These are phyloP conservation scores for Plectosphaerella cucumerina DNA, from an alignment of 2,329 filamentous ascomycete genomes.

Conservation along the genomic window DNA sequence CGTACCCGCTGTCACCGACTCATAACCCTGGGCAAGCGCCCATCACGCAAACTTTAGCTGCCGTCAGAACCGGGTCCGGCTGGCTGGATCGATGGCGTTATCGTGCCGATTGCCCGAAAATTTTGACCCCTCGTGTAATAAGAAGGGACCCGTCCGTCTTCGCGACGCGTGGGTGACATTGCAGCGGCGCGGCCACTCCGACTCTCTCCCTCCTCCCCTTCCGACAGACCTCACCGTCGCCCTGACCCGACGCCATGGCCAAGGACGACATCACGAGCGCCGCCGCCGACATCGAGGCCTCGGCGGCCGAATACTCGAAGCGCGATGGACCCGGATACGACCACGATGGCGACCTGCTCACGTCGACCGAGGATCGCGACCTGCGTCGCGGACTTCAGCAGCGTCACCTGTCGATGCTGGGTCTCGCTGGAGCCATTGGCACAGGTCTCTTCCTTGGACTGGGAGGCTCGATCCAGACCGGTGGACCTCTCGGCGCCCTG, in stretches of 20 bases:
- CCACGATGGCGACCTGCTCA: conserved; percentile 40
- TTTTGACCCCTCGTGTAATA: background rate
- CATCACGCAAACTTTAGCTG: background rate
- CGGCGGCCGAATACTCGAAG: background rate
- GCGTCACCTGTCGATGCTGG: conserved; percentile 58
- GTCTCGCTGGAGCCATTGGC: conserved; percentile 57
- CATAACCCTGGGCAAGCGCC: too few species aligned
- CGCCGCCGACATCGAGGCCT: background rate
- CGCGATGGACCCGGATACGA: conserved; percentile 1
- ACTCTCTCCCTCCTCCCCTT: background rate
- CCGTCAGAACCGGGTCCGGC: background rate
- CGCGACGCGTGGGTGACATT: background rate
- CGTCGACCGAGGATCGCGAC: conserved; percentile 42
- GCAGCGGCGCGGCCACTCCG: background rate
- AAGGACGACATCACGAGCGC: background rate
- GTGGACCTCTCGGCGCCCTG: conserved; percentile 42
- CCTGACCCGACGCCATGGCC: background rate
- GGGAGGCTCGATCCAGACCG: conserved; percentile 47
- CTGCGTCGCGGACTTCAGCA: conserved; percentile 46
- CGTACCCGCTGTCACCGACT: too few species aligned
- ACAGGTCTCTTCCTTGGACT: conserved; percentile 58
- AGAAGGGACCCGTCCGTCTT: background rate
- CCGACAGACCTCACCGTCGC: background rate
- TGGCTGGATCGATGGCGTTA: background rate
- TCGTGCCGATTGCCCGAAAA: background rate